Evolutionary conservation across 2,329 filamentous ascomycete species (phyloP).

Genomic region (Alternaria gaisen): DNA sequence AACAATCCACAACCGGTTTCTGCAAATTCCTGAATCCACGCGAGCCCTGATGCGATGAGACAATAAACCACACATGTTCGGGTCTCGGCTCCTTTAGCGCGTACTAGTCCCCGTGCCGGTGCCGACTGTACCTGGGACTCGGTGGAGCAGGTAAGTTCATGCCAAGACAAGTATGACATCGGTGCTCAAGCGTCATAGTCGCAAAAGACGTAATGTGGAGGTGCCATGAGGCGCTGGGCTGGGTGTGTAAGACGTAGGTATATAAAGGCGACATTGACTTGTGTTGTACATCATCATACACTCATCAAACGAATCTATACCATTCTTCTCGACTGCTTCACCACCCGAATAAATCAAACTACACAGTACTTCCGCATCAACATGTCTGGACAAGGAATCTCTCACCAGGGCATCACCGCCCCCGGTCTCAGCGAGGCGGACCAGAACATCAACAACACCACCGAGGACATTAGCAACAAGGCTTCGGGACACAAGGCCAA

Average conservation of each 20-base stretch:
- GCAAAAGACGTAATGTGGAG: slow-evolving; percentile 7
- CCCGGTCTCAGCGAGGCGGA: slow-evolving; percentile 28
- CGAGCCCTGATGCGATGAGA: not conserved
- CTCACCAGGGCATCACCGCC: slow-evolving; percentile 26
- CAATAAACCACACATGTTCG: not conserved
- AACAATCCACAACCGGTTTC: slow-evolving; percentile 1
- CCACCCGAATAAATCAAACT: not conserved
- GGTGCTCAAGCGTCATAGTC: not conserved
- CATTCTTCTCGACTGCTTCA: too few species aligned
- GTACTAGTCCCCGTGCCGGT: not conserved
- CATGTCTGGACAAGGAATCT: slow-evolving; percentile 16
- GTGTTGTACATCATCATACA: not conserved
- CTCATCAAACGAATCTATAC: not conserved
- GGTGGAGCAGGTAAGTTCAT: not conserved
- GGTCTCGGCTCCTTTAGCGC: slow-evolving; percentile 7
- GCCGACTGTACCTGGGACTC: slow-evolving; percentile 1
- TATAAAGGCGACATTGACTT: not conserved
- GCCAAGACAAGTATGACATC: slow-evolving; percentile 11
- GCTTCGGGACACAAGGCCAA: slow-evolving; percentile 58
- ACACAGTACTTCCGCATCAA: accelerated
- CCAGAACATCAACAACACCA: slow-evolving; percentile 36
- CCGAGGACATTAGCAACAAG: slow-evolving; percentile 30
- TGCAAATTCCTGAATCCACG: not conserved
- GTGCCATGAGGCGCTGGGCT: not conserved
- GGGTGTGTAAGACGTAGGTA: not conserved